Percentiles rank a stretch among this genome's conserved stretches.
These are phyloP conservation scores for Saprolegnia diclina DNA, from an alignment of 352 stramenopile species.

Conservation along the genomic window DNA sequence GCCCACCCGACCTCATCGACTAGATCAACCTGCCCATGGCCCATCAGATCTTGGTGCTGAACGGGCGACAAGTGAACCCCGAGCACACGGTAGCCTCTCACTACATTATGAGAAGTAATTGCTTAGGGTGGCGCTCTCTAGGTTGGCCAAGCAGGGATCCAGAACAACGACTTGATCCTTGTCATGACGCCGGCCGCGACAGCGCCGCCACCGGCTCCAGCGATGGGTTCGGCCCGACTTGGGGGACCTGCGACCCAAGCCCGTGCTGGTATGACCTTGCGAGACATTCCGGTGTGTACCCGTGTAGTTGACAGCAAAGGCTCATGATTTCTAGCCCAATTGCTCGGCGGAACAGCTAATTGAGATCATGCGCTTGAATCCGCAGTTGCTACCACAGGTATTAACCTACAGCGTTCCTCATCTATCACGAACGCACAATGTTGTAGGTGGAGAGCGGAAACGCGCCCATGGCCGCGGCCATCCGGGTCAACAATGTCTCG, in stretches of 20 bases:
- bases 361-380: constrained; percentile 81
- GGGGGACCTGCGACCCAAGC: constrained; percentile 30
- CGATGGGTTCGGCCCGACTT: constrained; percentile 32
- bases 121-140: constrained; percentile 24
- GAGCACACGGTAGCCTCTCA: constrained; percentile 41
- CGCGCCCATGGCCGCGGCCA: constrained; percentile 50
- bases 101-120: background rate
- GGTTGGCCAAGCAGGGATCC: constrained; percentile 67
- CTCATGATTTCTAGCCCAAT: constrained; percentile 33
- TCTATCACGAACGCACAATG: background rate
- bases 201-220: constrained; percentile 20
- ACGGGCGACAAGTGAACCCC: constrained; percentile 49
- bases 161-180: constrained; percentile 66
- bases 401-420: background rate
- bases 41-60: constrained; percentile 53
- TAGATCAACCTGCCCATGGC: constrained; percentile 60
- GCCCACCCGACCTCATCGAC: constrained; percentile 2
- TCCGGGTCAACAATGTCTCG: constrained; percentile 60
- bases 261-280: constrained; percentile 61
- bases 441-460: constrained; percentile 58
- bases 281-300: constrained; percentile 64
- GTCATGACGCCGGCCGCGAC: constrained; percentile 33
- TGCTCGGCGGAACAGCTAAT: constrained; percentile 68
- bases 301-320: background rate
- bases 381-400: constrained; percentile 58